phyloP scores from a whole-genome alignment of 1,284 basidiomycete species.

The Trichosporon inkin region DNA sequence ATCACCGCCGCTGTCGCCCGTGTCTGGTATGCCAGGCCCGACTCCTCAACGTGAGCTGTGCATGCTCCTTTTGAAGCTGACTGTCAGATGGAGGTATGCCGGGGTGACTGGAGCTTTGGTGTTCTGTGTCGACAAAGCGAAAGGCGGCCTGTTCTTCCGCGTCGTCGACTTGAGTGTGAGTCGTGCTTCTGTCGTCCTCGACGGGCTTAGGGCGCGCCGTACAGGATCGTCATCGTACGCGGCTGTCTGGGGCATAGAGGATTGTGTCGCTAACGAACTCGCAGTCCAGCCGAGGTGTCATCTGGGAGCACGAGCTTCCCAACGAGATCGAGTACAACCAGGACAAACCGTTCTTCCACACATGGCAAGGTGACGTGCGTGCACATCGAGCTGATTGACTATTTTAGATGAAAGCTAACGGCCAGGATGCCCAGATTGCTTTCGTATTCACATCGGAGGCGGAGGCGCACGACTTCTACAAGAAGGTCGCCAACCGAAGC shows the following conservation, averaged over 20 bases:
- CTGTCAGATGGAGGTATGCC: conserved; percentile 69
- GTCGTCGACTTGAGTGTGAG: conserved; percentile 68
- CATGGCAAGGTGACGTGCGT: conserved; percentile 87
- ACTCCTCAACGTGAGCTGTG: conserved; percentile 32
- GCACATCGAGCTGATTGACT: conserved; percentile 53
- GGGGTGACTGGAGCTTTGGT: conserved; percentile 80
- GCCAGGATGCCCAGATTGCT: conserved; percentile 57
- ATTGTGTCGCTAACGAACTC: conserved; percentile 6
- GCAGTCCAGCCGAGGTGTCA: conserved; percentile 72
- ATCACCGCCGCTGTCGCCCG: conserved; percentile 70
- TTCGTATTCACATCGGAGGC: conserved; percentile 83
- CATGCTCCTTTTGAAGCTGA: neutral
- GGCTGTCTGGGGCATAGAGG: neutral
- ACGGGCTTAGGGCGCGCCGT: no score
- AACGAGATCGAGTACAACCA: conserved; percentile 76
- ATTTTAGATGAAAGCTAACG: conserved; percentile 57
- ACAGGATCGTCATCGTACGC: neutral
- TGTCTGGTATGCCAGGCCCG: conserved; percentile 63
- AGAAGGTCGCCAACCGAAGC: conserved; percentile 69
- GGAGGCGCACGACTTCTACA: conserved; percentile 83
- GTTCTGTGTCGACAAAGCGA: conserved; percentile 62
- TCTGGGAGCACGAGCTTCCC: conserved; percentile 94
- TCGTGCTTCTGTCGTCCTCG: neutral
- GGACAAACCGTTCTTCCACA: conserved; percentile 89
- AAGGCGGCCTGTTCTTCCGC: conserved; percentile 62